Conservation (phyloP, 2,329 filamentous ascomycete genomes). For the Ophiostoma populinum region DNA sequence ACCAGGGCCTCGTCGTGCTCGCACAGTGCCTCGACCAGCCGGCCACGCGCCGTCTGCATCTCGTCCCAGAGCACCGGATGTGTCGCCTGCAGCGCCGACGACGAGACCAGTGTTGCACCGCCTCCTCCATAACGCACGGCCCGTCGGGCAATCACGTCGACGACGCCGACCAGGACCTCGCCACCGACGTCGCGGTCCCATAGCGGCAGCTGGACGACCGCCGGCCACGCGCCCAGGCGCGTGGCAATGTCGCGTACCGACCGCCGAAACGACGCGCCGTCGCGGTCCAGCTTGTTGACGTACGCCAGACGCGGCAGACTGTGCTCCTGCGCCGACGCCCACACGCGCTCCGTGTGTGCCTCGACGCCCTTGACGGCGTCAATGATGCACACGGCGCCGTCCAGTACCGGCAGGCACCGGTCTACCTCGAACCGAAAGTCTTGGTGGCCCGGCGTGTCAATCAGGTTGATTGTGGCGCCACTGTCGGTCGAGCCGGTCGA, state of each 20-base stretch:
- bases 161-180: constrained; percentile 58
- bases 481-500: too few relatives aligned
- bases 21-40: constrained; percentile 67
- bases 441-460: constrained; percentile 91
- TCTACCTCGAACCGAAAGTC: constrained; percentile 97
- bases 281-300: constrained; percentile 73
- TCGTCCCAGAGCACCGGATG: constrained; percentile 44
- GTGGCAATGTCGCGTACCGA: constrained; percentile 75
- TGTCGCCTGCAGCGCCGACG: constrained; percentile 28
- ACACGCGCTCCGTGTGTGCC: constrained; percentile 92
- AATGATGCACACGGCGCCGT: constrained; percentile 20
- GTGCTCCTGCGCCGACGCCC: constrained; percentile 76
- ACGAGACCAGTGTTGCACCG: constrained; percentile 15
- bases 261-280: constrained; percentile 65
- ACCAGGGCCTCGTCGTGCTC: constrained; percentile 80
- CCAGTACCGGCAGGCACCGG: constrained; percentile 45
- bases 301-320: constrained; percentile 68
- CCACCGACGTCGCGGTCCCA: constrained; percentile 74
- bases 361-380: constrained; percentile 45
- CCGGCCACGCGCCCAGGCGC: constrained; percentile 66
- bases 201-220: constrained; percentile 91
- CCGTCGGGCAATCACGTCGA: constrained; percentile 61
- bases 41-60: constrained; percentile 56
- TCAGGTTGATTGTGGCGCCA: constrained; percentile 68
- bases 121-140: constrained; percentile 34